These are phyloP conservation scores for Hypoxylon sp. DNA, from an alignment of 2,329 filamentous ascomycete genomes.

Conservation along the genomic window DNA sequence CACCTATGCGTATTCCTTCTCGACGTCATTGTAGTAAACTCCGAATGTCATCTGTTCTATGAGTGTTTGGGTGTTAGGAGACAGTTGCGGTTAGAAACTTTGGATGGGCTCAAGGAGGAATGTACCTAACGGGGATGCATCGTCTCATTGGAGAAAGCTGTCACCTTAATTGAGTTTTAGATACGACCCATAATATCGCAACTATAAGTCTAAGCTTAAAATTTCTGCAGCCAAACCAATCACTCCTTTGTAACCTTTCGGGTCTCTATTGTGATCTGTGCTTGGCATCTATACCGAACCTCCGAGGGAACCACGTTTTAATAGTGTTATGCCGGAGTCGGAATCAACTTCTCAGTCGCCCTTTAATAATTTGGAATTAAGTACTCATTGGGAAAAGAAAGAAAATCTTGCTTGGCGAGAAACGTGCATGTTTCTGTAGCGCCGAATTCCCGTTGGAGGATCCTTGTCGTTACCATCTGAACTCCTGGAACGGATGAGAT, in stretches of 20 bases:
- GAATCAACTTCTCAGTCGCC: constrained; percentile 21
- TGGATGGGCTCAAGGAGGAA: not conserved
- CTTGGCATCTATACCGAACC: constrained; percentile 27
- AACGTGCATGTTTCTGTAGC: constrained; percentile 35
- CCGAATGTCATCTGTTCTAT: constrained; percentile 4
- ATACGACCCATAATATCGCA: constrained; percentile 28
- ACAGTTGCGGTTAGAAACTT: constrained; percentile 6
- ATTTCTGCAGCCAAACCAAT: constrained; percentile 13
- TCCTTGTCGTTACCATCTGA: constrained; percentile 37
- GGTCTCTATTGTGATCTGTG: constrained; percentile 30
- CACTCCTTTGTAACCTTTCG: no score
- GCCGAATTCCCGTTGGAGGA: constrained; percentile 25
- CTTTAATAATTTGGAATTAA: constrained; percentile 26
- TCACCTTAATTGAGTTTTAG: constrained; percentile 17
- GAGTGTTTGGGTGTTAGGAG: not conserved
- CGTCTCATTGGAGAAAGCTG: constrained; percentile 7
- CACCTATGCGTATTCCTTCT: constrained; percentile 14
- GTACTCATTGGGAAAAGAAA: constrained; percentile 9
- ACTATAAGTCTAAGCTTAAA: constrained; percentile 34
- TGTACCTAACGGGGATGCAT: not conserved
- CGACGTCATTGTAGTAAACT: constrained; percentile 16
- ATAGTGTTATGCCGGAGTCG: constrained; percentile 32
- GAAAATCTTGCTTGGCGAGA: constrained; percentile 32
- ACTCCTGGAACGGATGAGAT: constrained; percentile 30
- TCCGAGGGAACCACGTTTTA: constrained; percentile 39